Evolutionary conservation across 2,329 filamentous ascomycete genomes (phyloP), one percentile per base, ranked within the genome.

Genomic region (Microsporum ferrugineum): DNA sequence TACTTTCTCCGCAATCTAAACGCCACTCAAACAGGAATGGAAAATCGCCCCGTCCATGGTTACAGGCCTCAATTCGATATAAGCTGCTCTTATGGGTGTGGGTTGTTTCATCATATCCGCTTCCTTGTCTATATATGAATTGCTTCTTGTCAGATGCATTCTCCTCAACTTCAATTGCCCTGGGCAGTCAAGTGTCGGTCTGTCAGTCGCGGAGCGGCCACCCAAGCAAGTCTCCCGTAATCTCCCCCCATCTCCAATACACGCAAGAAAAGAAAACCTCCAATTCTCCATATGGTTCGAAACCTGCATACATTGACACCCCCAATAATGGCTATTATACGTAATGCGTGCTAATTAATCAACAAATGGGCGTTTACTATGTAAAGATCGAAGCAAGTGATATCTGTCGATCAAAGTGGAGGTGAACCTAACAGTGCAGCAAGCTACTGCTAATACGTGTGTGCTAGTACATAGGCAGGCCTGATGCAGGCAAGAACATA

Each of bases 21-120:
- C 51, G 51, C 51, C 51, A 55, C 51, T 23, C 51, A 29, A 55
- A 29, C 49, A 34, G 33, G n/a, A 55, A 55, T n/a, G 51, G 51
- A 36, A 55, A 55, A 55, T 55, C 31, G n/a, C 51, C 51, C 31
- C 5, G 51, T 33, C 3, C 51, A 36, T 8, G n/a, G n/a, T 55
- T 55, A 34, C 33, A 27, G 51, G 31, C 14, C 36, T 10, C 7
- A 29, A 12, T 14, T 31, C 27, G 23, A 23, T 51, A 33, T 12
- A 51, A 5, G 23, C 27, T 29, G 8, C 7, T 51, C 45, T 33
- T 51, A 31, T 7, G 27, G 27, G 10, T 23, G 27, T 51, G 8
- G 4, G 7, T 29, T 10, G 23, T 51, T 12, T 51, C 45, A 43
- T 43, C 39, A 43, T 43, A 51, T 23, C 45, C 27, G 8, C 23